Evolutionary conservation across 768 basidiomycete species (phyloP).

Genomic region (Kwoniella dendrophila): DNA sequence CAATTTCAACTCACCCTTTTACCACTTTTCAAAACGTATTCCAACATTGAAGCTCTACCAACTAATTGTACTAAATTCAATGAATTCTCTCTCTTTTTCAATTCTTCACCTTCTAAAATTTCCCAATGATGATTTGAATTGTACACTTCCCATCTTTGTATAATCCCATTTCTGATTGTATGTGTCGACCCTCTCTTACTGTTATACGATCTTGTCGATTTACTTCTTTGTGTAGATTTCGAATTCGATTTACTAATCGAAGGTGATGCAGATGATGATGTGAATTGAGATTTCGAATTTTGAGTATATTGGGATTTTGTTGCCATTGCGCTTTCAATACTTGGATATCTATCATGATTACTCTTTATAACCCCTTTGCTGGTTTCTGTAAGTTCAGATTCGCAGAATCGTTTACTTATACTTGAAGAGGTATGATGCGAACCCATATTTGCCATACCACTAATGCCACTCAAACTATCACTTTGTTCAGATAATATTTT

Average conservation of each 20-base stretch:
- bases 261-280: background rate
- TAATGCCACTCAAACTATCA: no score
- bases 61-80: conserved; percentile 41
- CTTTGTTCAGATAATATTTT: no score
- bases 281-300: background rate
- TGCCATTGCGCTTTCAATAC: conserved; percentile 12
- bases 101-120: conserved; percentile 16
- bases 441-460: no score
- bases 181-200: conserved; percentile 12
- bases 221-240: conserved; percentile 15
- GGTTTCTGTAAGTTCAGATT: background rate
- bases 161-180: background rate
- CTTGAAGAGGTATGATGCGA: background rate
- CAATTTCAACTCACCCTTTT: conserved; percentile 37
- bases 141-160: conserved; percentile 11
- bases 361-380: background rate
- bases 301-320: conserved; percentile 3
- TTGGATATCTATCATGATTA: background rate
- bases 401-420: background rate
- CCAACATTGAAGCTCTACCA: conserved; percentile 43
- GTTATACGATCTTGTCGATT: conserved; percentile 10
- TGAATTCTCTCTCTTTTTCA: conserved; percentile 30
- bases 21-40: conserved; percentile 36
- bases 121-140: conserved; percentile 11
- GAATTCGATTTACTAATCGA: background rate